phyloP scores from a whole-genome alignment of 345 rosid genomes.

The Hevea brasiliensis region DNA sequence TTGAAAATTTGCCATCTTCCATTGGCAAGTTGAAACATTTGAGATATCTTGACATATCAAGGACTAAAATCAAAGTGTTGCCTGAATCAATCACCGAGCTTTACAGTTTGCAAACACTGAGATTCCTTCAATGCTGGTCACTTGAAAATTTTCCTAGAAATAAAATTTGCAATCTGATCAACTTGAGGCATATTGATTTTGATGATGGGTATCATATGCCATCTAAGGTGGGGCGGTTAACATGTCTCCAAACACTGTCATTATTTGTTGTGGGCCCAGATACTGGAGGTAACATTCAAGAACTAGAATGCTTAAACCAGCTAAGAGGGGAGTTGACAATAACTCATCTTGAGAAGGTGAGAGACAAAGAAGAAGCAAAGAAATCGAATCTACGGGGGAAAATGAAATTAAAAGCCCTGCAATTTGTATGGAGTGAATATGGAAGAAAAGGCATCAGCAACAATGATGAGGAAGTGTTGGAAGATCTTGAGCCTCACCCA shows the following conservation, averaged over 20 bases:
- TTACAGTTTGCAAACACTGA: background rate
- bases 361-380: constrained; percentile 12
- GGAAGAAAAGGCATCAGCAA: background rate
- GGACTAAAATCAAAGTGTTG: background rate
- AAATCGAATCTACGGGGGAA: constrained; percentile 7
- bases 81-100: constrained; percentile 18
- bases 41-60: constrained; percentile 23
- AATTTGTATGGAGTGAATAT: background rate
- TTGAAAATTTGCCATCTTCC: background rate
- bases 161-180: constrained; percentile 1
- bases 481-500: constrained; percentile 19
- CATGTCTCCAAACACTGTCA: constrained; percentile 13
- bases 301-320: constrained; percentile 12
- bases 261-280: constrained; percentile 5
- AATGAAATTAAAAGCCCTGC: background rate
- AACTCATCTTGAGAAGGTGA: constrained; percentile 17
- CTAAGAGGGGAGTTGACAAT: background rate
- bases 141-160: background rate
- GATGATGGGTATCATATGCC: constrained; percentile 4
- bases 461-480: constrained; percentile 21
- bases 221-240: background rate
- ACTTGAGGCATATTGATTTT: constrained; percentile 15
- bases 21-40: constrained; percentile 25
- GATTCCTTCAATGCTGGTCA: background rate
- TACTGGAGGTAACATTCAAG: background rate